Evolutionary conservation across 441 rosid genomes (phyloP), one percentile per base, ranked within the genome.

Genomic region (Iberis amara): DNA sequence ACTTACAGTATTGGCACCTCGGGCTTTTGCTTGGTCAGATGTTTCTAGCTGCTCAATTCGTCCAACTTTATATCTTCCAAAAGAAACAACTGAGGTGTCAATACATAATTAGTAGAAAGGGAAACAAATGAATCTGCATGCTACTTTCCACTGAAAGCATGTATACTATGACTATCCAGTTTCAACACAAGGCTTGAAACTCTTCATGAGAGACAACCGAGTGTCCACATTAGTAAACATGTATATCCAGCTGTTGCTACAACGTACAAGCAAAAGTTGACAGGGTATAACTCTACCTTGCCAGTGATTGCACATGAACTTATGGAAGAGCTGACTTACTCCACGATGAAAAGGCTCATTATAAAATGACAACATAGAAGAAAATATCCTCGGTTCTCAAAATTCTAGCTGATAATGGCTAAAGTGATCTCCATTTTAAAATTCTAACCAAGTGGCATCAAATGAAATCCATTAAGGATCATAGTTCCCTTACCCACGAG

Each of bases 31-130:
- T 76, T 91, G 94, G 55, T 63, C 82, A 54, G 98, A 78, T 67
- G 96, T 85, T 76, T 85, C 91, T 59, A 77, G 66, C 85, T 91
- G 98, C 85, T 91, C 98, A 3, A 91, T 74, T 12, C 95, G 68
- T 48, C 96, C 98, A 73, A 91, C 98, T 72, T 91, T 88, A 60
- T 75, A 88, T 57, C 98, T 91, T 70, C 62, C 61, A 42, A 60
- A 55, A 66, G 59, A 45, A 57, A 51, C 11, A 68, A 52, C 5
- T 4, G 35, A 51, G 12, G 55, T 23, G 27, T 48, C 21, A 11
- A 44, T 11, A 51, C 30, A 49, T 6, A 42, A 36, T 6, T 36
- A 26, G 11, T 13, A 11, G 7, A 46, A 26, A 47, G 30, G 56
- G 5, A 11, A 33, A 52, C 31, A 41, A 49, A 57, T 27, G 43